Evolutionary conservation across 805 yeast genomes (phyloP).

Genomic region (Saccharomycopsis sp.): DNA sequence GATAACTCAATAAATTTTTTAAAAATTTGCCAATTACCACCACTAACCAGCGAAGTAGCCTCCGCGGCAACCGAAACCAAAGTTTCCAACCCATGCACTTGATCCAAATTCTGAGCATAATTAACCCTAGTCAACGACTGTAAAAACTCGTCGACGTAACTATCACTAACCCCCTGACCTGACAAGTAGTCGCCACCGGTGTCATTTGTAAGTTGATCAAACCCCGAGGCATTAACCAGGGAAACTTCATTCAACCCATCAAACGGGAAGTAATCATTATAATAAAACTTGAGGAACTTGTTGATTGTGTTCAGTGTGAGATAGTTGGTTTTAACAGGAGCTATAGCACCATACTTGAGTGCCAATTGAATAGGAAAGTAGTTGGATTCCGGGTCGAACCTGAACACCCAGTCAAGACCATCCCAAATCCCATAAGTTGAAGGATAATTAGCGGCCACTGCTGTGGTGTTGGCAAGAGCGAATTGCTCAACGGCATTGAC

Average conservation of each 20-base stretch:
- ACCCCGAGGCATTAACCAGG: slow-evolving; percentile 25
- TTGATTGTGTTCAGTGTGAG: slow-evolving; percentile 23
- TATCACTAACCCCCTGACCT: slow-evolving; percentile 24
- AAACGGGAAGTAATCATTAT: slow-evolving; percentile 33
- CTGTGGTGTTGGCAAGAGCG: slow-evolving; percentile 27
- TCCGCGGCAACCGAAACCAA: slow-evolving; percentile 32
- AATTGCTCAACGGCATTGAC: slow-evolving; percentile 32
- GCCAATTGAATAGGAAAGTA: too few relatives aligned
- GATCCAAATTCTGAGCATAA: slow-evolving; percentile 35
- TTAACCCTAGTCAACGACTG: slow-evolving; percentile 39
- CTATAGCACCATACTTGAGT: slow-evolving; percentile 27
- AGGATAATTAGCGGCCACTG: too few relatives aligned
- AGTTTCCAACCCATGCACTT: slow-evolving; percentile 39
- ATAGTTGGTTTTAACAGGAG: slow-evolving; percentile 25
- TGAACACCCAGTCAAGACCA: slow-evolving; percentile 27
- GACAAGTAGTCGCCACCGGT: slow-evolving; percentile 27
- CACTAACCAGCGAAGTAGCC: slow-evolving; percentile 29
- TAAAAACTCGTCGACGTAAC: slow-evolving; percentile 28
- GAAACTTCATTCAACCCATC: slow-evolving; percentile 23
- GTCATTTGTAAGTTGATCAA: slow-evolving; percentile 24
- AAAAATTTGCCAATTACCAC: slow-evolving; percentile 42
- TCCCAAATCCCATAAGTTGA: slow-evolving; percentile 35
- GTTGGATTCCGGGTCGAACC: too few relatives aligned
- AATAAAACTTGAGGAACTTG: slow-evolving; percentile 29
- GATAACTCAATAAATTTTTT: slow-evolving; percentile 33